Evolutionary conservation across 345 rosid species (phyloP).

Genomic region (Populus tremula): DNA sequence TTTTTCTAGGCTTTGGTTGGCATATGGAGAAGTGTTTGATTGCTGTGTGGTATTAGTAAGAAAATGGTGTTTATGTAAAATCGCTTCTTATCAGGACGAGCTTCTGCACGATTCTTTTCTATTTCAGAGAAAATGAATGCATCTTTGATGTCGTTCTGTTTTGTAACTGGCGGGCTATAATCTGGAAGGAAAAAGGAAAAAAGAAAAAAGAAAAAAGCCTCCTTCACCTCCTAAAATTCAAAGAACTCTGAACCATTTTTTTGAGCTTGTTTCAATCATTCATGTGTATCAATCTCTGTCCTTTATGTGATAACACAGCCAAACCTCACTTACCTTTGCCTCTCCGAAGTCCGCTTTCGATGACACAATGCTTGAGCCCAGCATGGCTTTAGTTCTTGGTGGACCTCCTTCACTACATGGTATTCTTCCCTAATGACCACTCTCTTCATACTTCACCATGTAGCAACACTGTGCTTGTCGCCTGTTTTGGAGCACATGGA

Average conservation of each 20-base stretch:
- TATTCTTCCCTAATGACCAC: slow-evolving; percentile 55
- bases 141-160: too few species aligned
- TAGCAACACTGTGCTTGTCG: slow-evolving; percentile 72
- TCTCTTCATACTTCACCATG: slow-evolving; percentile 87
- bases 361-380: slow-evolving; percentile 63
- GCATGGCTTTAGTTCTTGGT: slow-evolving; percentile 65
- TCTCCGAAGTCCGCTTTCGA: slow-evolving; percentile 54
- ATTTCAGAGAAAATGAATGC: too few species aligned
- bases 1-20: not conserved
- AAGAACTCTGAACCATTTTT: not conserved
- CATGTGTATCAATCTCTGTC: not conserved
- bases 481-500: slow-evolving; percentile 68
- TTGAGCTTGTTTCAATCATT: not conserved
- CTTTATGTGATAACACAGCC: slow-evolving; percentile 1
- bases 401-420: slow-evolving; percentile 68
- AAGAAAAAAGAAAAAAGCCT: too few species aligned
- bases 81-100: too few species aligned
- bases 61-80: not conserved
- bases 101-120: too few species aligned
- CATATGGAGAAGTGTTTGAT: not conserved
- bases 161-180: too few species aligned
- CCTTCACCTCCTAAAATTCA: not conserved
- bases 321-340: slow-evolving; percentile 30
- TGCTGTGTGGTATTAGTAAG: not conserved
- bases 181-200: too few species aligned